Evolutionary conservation across 352 stramenopile genomes (phyloP), one percentile per base, ranked within the genome.

Genomic region (Pythium rhizo-oryzae): DNA sequence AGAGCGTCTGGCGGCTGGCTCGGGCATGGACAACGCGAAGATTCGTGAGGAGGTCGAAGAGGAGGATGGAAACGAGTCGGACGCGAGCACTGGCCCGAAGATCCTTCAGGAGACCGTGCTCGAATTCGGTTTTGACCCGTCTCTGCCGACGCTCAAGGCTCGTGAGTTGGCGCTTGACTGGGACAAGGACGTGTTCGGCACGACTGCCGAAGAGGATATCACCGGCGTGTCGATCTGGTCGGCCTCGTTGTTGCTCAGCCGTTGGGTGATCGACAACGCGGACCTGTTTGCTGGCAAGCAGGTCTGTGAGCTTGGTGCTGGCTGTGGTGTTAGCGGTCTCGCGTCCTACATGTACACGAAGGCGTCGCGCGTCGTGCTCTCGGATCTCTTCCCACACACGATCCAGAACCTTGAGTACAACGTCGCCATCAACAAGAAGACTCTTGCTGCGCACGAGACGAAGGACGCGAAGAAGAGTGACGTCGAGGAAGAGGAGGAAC

Each of bases 201-300:
- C 83, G 13, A 91, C 75, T 8, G 89, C 87, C 1, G 84, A 93
- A 30, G 87, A 96, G 62, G 89, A 96, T 55, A 95, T 93, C 53
- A 96, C 89, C 1, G 89, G 89, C 18, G 85, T 96, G 12, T 93
- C 85, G 18, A 93, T 95, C 61, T 96, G 89, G 89, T 96, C 89
- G n/a, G 89, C 89, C 43, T 89, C 89, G 28, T 73, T 96, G 1
- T 84, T 96, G 49, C 61, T 96, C 30, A 92, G 83, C 78, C 87
- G 87, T 23, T 96, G 87, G 87, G 72, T 96, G 53, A 82, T 96
- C 33, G 82, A 90, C 50, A 73, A 93, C 46, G 74, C 77, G 16
- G 64, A 72, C 1, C 39, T 83, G 8, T 96, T 95, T 58, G 71
- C 80, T 11, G 75, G 76, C 51, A 96, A 95, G 62, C 68, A 83